Conservation (phyloP, 1,284 basidiomycete species). For the Sporisorium exsertum region DNA sequence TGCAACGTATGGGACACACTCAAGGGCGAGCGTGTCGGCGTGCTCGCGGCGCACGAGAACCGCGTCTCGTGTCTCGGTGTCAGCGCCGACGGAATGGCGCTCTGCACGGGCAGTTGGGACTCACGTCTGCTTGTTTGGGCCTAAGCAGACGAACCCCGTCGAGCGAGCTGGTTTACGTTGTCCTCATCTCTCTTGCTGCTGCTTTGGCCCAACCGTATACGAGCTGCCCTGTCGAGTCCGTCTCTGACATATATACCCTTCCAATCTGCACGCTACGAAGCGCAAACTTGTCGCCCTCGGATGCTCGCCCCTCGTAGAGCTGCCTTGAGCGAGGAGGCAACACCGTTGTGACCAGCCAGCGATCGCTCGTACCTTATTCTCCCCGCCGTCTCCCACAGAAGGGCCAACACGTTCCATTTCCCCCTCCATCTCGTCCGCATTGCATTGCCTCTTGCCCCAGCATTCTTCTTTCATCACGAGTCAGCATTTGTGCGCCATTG, state of each 20-base stretch:
- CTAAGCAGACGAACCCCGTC: constrained; percentile 6
- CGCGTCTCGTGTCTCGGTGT: constrained; percentile 96
- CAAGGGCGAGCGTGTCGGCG: constrained; percentile 96
- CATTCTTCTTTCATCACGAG: background rate
- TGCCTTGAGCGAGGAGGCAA: background rate
- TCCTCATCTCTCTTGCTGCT: background rate
- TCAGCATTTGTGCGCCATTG: background rate
- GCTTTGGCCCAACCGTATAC: background rate
- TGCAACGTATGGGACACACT: constrained; percentile 99
- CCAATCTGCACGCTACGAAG: background rate
- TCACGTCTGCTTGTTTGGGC: constrained; percentile 79
- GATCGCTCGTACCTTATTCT: background rate
- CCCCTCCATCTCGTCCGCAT: constrained; percentile 1
- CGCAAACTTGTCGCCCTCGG: background rate
- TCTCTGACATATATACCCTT: constrained; percentile 37
- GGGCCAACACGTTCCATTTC: background rate
- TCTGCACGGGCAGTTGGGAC: constrained; percentile 99
- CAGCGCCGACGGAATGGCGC: constrained; percentile 93
- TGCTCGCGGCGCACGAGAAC: constrained; percentile 97
- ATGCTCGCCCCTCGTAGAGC: background rate
- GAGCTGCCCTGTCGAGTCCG: background rate
- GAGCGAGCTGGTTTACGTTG: background rate
- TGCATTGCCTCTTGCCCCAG: constrained; percentile 9
- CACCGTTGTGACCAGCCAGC: constrained; percentile 4
- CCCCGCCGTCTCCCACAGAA: background rate